A percentile compares a stretch with the other conserved stretches of the same genome.
phyloP scores from a whole-genome alignment of 257 asterid species.

The Solanum gracilifrons region DNA sequence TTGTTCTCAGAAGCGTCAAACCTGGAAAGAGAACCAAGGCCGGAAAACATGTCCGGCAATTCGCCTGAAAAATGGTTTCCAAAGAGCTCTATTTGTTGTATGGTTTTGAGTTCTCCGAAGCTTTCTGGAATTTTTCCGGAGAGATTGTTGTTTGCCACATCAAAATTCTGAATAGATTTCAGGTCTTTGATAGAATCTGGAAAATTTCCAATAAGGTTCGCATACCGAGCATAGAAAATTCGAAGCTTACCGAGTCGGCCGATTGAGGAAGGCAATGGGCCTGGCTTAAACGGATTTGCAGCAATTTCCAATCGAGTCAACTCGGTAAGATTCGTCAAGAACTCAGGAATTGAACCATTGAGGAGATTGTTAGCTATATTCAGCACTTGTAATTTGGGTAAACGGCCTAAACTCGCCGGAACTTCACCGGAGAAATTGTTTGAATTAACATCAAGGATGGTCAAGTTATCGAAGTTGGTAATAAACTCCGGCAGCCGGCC shows the following conservation, averaged over 20 bases:
- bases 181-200: slow-evolving; percentile 57
- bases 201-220: slow-evolving; percentile 43
- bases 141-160: slow-evolving; percentile 41
- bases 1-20: slow-evolving; percentile 63
- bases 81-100: slow-evolving; percentile 42
- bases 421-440: slow-evolving; percentile 70
- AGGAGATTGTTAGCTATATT: slow-evolving; percentile 36
- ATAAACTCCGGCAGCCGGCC: slow-evolving; percentile 49
- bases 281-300: slow-evolving; percentile 33
- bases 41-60: slow-evolving; percentile 51
- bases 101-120: slow-evolving; percentile 35
- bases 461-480: slow-evolving; percentile 29
- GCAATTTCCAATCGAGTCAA: slow-evolving; percentile 39
- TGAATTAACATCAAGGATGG: slow-evolving; percentile 29
- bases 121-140: slow-evolving; percentile 51
- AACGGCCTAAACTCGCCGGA: slow-evolving; percentile 41
- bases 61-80: slow-evolving; percentile 53
- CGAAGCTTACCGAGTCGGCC: slow-evolving; percentile 57
- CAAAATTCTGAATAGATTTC: slow-evolving; percentile 32
- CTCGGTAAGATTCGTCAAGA: slow-evolving; percentile 46
- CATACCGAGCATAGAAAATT: slow-evolving; percentile 12
- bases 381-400: slow-evolving; percentile 40
- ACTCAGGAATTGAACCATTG: slow-evolving; percentile 62
- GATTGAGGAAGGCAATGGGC: slow-evolving; percentile 42
- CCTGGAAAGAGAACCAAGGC: slow-evolving; percentile 31